Base-by-base conservation (phyloP, 2,329 filamentous ascomycete species). In the Aspergillus proliferans region DNA sequence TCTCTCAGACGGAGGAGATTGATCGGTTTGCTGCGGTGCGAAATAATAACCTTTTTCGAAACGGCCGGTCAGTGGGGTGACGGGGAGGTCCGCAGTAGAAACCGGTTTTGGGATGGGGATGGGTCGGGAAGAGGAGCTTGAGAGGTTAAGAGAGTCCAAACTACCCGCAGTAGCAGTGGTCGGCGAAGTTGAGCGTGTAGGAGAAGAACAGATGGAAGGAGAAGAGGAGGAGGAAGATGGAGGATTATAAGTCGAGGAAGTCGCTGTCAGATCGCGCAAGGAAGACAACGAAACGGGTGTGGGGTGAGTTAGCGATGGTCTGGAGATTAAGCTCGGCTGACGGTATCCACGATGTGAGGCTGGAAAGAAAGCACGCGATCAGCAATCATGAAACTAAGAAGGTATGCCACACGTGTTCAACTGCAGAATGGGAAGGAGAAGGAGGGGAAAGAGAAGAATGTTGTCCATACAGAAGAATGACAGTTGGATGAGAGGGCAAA, bases 301-400 rank as follows among this genome's bases (percentile, higher is more conserved):
- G 58, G 67, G 66, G 60, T 65, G 64, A 45, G 65, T 66, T 65
- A 68, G 65, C 55, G 65, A 64, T 65, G 68, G 66, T 55, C 63
- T 67, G 51, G 60, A 58, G 53, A 70, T 66, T 52, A 70, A 51
- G 56, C 55, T 64, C 51, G 68, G 66, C n/a, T 67, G 56, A 53
- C 68, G 65, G 52, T 67, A 62, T 51, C 61, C 60, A 52, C 24
- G 59, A 53, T 24, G 50, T 55, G 47, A 58, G 47, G 51, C 57
- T 59, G 52, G 58, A 55, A 36, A 49, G 18, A 40, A 40, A 55
- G 52, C 50, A 62, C 47, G 52, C 47, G 55, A 60, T 65, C 54
- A 66, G 63, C 53, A 50, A 22, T 14, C 19, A 42, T 24, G 40
- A 56, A n/a, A 30, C 42, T 30, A 46, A 48, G 34, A 46, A 49